phyloP scores from a whole-genome alignment of 2,329 filamentous ascomycete genomes.

The Claviceps humidiphila region DNA sequence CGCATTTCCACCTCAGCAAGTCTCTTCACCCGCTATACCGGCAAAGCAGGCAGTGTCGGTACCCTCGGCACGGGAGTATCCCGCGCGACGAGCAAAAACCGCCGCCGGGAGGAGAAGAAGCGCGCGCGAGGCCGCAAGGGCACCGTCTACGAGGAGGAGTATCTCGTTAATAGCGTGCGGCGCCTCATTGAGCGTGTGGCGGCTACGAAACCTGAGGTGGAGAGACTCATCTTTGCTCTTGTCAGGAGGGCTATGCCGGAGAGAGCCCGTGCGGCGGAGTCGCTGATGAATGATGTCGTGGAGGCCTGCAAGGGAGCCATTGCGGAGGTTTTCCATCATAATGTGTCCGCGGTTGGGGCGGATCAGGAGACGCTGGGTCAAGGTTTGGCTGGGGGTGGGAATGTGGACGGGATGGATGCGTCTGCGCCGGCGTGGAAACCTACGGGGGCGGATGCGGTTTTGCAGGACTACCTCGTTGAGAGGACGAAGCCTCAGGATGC shows the following conservation, averaged over 20 bases:
- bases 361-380: no score
- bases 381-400: no score
- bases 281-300: slow-evolving; percentile 59
- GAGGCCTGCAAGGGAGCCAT: slow-evolving; percentile 54
- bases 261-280: slow-evolving; percentile 65
- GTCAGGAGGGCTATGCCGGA: slow-evolving; percentile 77
- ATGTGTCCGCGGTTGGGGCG: neutral
- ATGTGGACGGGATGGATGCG: neutral
- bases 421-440: slow-evolving; percentile 17
- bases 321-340: slow-evolving; percentile 49
- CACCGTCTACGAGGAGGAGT: slow-evolving; percentile 95
- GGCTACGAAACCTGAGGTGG: slow-evolving; percentile 55
- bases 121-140: slow-evolving; percentile 89
- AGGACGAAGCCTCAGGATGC: slow-evolving; percentile 31
- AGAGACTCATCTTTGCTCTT: slow-evolving; percentile 62
- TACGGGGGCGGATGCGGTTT: slow-evolving; percentile 37
- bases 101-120: slow-evolving; percentile 85
- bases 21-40: slow-evolving; percentile 86
- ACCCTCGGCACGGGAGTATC: slow-evolving; percentile 62
- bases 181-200: slow-evolving; percentile 76
- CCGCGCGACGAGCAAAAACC: slow-evolving; percentile 75
- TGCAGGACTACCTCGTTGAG: slow-evolving; percentile 36
- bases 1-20: slow-evolving; percentile 71
- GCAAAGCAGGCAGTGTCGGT: slow-evolving; percentile 47
- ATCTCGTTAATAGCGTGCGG: slow-evolving; percentile 77